Conservation (phyloP, 495 filamentous ascomycete genomes). For the Platismatia glauca region DNA sequence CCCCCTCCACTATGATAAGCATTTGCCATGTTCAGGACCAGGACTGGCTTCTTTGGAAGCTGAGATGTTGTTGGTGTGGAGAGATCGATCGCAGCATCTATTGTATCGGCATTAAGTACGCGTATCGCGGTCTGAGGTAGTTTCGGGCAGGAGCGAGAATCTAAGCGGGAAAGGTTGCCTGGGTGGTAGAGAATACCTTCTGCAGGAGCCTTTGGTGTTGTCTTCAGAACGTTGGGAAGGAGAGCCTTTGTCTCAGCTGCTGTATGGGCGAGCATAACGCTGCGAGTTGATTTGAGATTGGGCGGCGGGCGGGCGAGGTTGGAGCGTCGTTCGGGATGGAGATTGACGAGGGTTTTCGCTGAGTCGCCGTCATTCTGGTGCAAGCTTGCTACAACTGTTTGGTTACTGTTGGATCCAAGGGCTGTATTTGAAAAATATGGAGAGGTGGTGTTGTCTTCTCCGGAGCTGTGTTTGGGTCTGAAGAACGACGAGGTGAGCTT, state of each 20-base stretch:
- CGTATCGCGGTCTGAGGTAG: slow-evolving; percentile 27
- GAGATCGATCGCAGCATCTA: slow-evolving; percentile 59
- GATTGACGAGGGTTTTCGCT: not conserved
- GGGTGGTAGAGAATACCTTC: slow-evolving; percentile 22
- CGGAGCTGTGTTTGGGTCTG: not conserved
- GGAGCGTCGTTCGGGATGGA: slow-evolving; percentile 16
- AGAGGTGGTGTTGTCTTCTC: not conserved
- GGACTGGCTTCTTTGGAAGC: slow-evolving; percentile 31
- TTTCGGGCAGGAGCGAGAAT: slow-evolving; percentile 20
- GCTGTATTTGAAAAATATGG: slow-evolving; percentile 1
- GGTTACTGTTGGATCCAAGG: not conserved
- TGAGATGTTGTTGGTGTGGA: not conserved
- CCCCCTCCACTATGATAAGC: slow-evolving; percentile 44
- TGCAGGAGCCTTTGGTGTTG: slow-evolving; percentile 24
- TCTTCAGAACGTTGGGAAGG: slow-evolving; percentile 23
- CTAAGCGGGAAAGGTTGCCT: slow-evolving; percentile 17
- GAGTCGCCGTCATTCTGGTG: not conserved
- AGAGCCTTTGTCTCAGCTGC: slow-evolving; percentile 23
- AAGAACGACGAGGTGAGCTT: slow-evolving; percentile 10
- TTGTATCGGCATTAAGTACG: slow-evolving; percentile 66
- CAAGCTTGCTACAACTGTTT: not conserved
- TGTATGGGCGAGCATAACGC: slow-evolving; percentile 13
- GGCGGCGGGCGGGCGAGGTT: slow-evolving; percentile 12
- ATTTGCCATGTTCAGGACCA: slow-evolving; percentile 55
- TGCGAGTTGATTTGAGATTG: slow-evolving; percentile 9